Base-by-base conservation (phyloP, 352 stramenopile species). In the Globisporangium orthogonon region DNA sequence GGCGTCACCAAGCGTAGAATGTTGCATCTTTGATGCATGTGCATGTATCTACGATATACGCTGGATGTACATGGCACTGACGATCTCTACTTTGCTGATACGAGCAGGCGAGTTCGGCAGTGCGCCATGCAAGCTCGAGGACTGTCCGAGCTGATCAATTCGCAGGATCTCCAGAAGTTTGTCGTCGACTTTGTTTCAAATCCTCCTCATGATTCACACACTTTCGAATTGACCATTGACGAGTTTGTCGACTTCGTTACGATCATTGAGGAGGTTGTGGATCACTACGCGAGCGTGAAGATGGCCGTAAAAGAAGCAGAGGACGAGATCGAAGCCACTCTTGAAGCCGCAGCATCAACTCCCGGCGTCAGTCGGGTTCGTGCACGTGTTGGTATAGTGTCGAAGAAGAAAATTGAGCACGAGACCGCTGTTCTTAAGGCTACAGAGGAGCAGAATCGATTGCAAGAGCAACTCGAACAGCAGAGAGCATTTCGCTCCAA, bases 211-310 rank as follows among this genome's bases (percentile, higher is more conserved):
- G 58, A 79, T 3, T 33, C 44, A 15, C 50, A 66, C 4, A 55
- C 77, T n/a, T 65, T 31, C 13, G 23, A 5, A 18, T 53, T 90
- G 29, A 67, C 63, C 13, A 31, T 66, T 39, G 13, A 28, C 2
- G 74, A 88, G 29, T 87, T 88, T 50, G 54, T 66, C 14, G 71
- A 81, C 15, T 83, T 90, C 55, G 61, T 86, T 0, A 30, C 58
- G 9, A 85, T 83, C 30, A 65, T 90, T 33, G 78, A 88, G 51
- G 74, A 87, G 15, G 74, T 77, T 0, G 13, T 81, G 9, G 66
- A 78, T 11, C 77, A 87, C 48, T 77, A 67, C 39, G 50, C 54
- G 1, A 70, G 61, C 13, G 65, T 90, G 1, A 72, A 82, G 52
- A 48, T 33, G 1, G 80, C 78, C 0, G 74, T 90, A 0, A 54